phyloP scores from a whole-genome alignment of 2,329 filamentous ascomycete species.

The Talaromyces piceae region DNA sequence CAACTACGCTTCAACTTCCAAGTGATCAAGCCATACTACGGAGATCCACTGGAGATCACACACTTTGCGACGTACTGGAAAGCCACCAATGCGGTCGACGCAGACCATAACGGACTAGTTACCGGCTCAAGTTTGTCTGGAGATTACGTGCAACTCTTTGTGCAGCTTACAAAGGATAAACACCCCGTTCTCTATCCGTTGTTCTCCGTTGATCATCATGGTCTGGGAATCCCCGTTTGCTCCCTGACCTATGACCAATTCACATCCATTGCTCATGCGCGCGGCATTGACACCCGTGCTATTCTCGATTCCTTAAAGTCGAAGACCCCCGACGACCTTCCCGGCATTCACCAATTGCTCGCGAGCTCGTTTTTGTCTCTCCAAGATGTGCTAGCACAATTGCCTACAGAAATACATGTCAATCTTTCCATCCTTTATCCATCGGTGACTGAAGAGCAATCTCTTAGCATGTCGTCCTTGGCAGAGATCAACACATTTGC shows the following conservation, averaged over 20 bases:
- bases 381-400: conserved; percentile 62
- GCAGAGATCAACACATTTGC: conserved; percentile 80
- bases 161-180: conserved; percentile 84
- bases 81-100: conserved; percentile 85
- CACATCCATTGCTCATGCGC: conserved; percentile 36
- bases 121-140: conserved; percentile 92
- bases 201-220: conserved; percentile 70
- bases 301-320: conserved; percentile 24
- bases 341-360: conserved; percentile 63
- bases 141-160: conserved; percentile 86
- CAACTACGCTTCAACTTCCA: conserved; percentile 92
- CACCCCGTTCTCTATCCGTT: conserved; percentile 79
- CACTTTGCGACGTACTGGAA: conserved; percentile 99
- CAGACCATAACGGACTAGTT: conserved; percentile 76
- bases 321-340: conserved; percentile 39
- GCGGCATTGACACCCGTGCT: conserved; percentile 20
- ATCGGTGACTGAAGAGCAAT: conserved; percentile 62
- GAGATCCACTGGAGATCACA: conserved; percentile 88
- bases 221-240: conserved; percentile 73
- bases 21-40: conserved; percentile 91
- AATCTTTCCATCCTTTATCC: conserved; percentile 92
- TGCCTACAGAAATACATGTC: conserved; percentile 75
- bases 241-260: conserved; percentile 62
- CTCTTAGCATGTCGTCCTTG: conserved; percentile 62
- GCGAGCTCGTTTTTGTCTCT: conserved; percentile 73